Evolutionary conservation across 176 grass and related monocot genomes (phyloP), one percentile per base, ranked within the genome.

Genomic region (Alopecurus myosuroides): DNA sequence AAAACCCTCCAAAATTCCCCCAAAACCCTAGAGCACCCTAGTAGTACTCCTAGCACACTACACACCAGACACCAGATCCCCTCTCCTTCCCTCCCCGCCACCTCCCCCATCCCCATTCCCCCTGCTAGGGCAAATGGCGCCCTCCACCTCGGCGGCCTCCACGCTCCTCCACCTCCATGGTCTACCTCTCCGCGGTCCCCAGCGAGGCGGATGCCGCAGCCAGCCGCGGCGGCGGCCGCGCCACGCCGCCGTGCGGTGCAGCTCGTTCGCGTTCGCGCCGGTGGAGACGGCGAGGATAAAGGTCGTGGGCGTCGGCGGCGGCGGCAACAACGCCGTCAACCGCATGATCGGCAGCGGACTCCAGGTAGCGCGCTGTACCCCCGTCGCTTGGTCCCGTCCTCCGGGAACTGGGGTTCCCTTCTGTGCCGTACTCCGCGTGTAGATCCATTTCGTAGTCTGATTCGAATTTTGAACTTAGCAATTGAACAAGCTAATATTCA

Each of bases 331-430:
- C 79, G 94, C 92, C 20, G 89, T 99, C 75, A 99, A 99, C 82
- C 91, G 94, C 50, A 99, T 99, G 94, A 99, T 99, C 70, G 97
- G 92, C 41, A 99, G 92, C 71, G 94, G 94, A 2, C 92, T 99
- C 29, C 90, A 99, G 94, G 97, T 99, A 79, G 1, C 6, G 66
- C 26, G 17, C 26, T 29, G 41, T 39, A 3, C 39, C 69, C 14
- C 3, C 20, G 25, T 82, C 6, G 5, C n/a, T 65, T 72, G 12
- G 17, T 8, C 48, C 5, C 46, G 15, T 65, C n/a, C 11, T 50
- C 4, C 7, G 7, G 31, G 29, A 35, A 22, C 25, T 2, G 57
- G 11, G 18, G 3, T 50, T 45, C 7, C 10, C 62, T 25, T 70
- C 19, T n/a, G 13, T 10, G 11, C 3, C n/a, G 17, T 9, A 7